Conservation (phyloP, 2,329 filamentous ascomycete species). For the Talaromyces islandicus region DNA sequence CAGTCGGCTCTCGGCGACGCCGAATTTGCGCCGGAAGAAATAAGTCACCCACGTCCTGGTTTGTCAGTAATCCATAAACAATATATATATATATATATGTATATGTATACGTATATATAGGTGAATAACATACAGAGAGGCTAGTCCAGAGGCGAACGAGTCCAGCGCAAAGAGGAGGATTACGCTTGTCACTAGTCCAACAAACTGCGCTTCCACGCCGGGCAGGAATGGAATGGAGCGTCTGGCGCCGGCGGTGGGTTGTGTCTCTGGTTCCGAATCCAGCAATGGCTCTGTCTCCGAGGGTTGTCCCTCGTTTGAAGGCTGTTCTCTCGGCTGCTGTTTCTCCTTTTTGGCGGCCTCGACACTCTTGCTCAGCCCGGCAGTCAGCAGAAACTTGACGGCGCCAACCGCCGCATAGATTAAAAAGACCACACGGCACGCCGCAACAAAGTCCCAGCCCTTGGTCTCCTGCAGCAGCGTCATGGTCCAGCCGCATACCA, state of each 20-base stretch:
- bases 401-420: conserved; percentile 53
- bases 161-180: conserved; percentile 65
- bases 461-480: conserved; percentile 41
- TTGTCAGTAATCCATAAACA: not conserved
- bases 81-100: too few species aligned
- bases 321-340: conserved; percentile 7
- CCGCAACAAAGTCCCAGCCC: conserved; percentile 40
- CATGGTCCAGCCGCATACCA: conserved; percentile 56
- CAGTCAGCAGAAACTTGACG: conserved; percentile 50
- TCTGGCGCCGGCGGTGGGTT: conserved; percentile 8
- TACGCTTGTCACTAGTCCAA: conserved; percentile 42
- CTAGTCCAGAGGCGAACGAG: conserved; percentile 64
- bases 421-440: conserved; percentile 54
- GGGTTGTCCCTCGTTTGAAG: conserved; percentile 8
- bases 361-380: conserved; percentile 44
- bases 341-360: conserved; percentile 34
- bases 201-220: conserved; percentile 48
- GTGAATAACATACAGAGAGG: conserved; percentile 47
- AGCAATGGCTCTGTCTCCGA: conserved; percentile 34
- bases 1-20: conserved; percentile 46
- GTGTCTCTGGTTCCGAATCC: conserved; percentile 7
- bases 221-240: conserved; percentile 43
- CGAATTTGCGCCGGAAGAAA: conserved; percentile 52
- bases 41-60: conserved; percentile 47
- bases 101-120: too few species aligned